Evolutionary conservation across 441 rosid genomes (phyloP), one percentile per base, ranked within the genome.

Genomic region (Croton setiger): DNA sequence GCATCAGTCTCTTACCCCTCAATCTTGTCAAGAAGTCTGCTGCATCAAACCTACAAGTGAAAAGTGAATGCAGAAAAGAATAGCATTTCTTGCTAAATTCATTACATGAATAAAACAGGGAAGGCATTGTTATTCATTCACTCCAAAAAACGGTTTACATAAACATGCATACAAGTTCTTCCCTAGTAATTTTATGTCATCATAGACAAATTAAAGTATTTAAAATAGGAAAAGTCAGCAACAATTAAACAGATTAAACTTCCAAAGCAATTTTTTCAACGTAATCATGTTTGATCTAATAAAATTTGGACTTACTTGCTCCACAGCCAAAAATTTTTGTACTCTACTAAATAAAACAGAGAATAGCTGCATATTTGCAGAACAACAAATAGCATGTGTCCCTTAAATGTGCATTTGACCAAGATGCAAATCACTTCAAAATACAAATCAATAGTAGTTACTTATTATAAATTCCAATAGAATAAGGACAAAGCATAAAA

Each of bases 1-100:
- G 80, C 91, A 89, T 81, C 74, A 91, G 76, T 72, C 82, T 86
- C 77, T 94, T 91, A 64, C 97, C 95, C 76, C 92, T 76, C 60
- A 94, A 76, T 76, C 87, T 89, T 79, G 64, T 84, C 88, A 94
- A 85, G 80, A 89, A 87, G 84, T 94, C 93, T 79, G 93, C 81
- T 66, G 93, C 94, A 83, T 94, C 91, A 72, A 94, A 89, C 93
- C 98, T 91, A 76, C 75, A 67, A 80, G 78, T 69, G 74, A 69
- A 83, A 83, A 70, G 67, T 71, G 73, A 69, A 70, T 63, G 74
- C 68, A 72, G 48, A 75, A 53, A 73, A 45, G 18, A 79, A 41
- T 41, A 14, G 61, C 5, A 74, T 56, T n/a, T n/a, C 33, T 17
- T 14, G 57, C 36, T 61, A 55, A 71, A 60, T 53, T 23, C 15